Evolutionary conservation across 371 early-diverging fungal genomes (phyloP), one percentile per base, ranked within the genome.

Genomic region (Mycotypha africana): DNA sequence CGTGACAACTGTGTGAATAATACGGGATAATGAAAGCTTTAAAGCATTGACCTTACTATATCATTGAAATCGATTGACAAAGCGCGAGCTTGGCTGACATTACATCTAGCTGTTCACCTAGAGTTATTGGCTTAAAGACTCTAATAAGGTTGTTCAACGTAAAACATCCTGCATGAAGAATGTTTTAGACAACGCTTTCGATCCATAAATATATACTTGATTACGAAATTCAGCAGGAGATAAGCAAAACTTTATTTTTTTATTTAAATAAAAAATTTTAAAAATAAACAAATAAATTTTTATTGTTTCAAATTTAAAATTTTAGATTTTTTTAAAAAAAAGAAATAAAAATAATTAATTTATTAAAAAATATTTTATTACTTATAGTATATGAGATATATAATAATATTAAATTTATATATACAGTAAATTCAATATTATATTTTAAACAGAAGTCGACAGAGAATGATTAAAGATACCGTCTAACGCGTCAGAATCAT

Each of bases 131-230:
- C 35, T 40, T 41, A 36, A 41, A 49, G 39, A 28, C 33, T 21
- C 36, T 45, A 25, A 55, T 44, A 24, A 55, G 33, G 5, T 45
- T 36, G 40, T 45, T n/a, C 14, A 55, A 0, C 24, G 28, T 38
- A 41, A 35, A 40, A 39, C 26, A 45, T 45, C 41, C 35, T 11
- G 26, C 35, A 45, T 28, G 45, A 24, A 45, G 21, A 51, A 39
- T 39, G 38, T 39, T 38, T 51, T 44, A 45, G 45, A 45, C 40
- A 45, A 39, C 51, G 50, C 50, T 50, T 50, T 50, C 30, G 43
- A 42, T 42, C 43, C 50, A 43, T 50, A 50, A 2, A 37, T 37
- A 49, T 43, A 47, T 26, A 45, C 45, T 49, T 36, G 42, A 15
- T 42, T 49, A 42, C 49, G 42, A 15, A 42, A 49, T 49, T 49